Percentiles rank a stretch among this genome's conserved stretches.
These are phyloP conservation scores for Diaporthe vexans DNA, from an alignment of 2,329 filamentous ascomycete species.

Conservation along the genomic window DNA sequence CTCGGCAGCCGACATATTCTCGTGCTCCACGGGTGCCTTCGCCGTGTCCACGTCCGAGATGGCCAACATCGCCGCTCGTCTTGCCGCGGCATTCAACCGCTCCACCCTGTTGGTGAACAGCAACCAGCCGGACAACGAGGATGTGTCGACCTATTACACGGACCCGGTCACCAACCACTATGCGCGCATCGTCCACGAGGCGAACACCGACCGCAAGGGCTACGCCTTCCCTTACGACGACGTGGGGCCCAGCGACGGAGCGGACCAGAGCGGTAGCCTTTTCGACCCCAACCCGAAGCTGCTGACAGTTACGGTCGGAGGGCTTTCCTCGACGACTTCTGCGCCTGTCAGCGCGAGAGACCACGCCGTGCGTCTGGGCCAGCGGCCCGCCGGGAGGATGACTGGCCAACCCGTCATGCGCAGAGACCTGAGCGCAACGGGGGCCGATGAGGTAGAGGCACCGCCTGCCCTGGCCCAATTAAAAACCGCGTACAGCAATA, in stretches of 20 bases:
- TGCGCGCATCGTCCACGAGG: constrained; percentile 73
- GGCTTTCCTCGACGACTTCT: constrained; percentile 44
- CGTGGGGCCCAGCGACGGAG: constrained; percentile 67
- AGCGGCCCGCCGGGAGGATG: constrained; percentile 33
- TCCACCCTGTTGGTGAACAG: constrained; percentile 72
- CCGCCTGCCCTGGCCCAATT: constrained; percentile 5
- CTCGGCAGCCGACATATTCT: constrained; percentile 63
- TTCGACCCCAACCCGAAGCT: constrained; percentile 68
- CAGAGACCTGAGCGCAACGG: neutral
- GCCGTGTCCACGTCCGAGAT: constrained; percentile 59
- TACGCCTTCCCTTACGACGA: constrained; percentile 83
- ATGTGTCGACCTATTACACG: constrained; percentile 65
- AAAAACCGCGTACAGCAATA: neutral
- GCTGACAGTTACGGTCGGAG: constrained; percentile 71
- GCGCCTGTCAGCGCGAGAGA: constrained; percentile 23
- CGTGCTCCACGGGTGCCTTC: constrained; percentile 71
- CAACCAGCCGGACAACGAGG: constrained; percentile 67
- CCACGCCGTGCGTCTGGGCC: constrained; percentile 30
- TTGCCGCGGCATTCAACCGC: constrained; percentile 82
- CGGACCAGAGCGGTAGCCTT: constrained; percentile 74
- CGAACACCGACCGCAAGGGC: constrained; percentile 70
- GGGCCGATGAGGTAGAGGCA: constrained; percentile 36
- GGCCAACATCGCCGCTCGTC: constrained; percentile 77
- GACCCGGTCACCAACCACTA: constrained; percentile 75
- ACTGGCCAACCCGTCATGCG: neutral